These are phyloP conservation scores for Skeletonema grethae DNA, from an alignment of 108 stramenopile genomes.

Conservation along the genomic window DNA sequence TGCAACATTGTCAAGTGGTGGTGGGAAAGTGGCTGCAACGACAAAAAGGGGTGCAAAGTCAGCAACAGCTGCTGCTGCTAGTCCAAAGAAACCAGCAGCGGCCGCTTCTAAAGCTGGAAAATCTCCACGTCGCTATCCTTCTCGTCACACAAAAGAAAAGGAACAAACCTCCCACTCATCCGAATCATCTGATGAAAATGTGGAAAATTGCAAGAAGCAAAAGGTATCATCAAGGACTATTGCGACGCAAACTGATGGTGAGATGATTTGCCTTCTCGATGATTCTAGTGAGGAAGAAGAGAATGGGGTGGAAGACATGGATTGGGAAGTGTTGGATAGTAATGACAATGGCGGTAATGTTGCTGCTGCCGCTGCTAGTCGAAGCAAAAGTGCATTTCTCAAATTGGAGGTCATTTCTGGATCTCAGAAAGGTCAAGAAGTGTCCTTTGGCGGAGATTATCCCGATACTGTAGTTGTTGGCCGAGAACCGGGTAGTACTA, in stretches of 20 bases:
- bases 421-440: conserved; percentile 17
- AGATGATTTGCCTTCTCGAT: neutral
- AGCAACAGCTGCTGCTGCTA: neutral
- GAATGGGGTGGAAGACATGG: conserved; percentile 24
- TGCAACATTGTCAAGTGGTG: neutral
- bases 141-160: neutral
- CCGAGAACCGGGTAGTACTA: conserved; percentile 11
- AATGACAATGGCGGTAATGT: conserved; percentile 18
- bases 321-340: conserved; percentile 33
- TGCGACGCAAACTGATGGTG: conserved; percentile 24
- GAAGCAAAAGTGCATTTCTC: conserved; percentile 21
- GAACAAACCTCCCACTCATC: neutral
- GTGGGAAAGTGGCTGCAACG: neutral
- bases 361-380: neutral
- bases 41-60: neutral
- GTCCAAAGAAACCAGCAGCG: neutral
- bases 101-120: neutral
- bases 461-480: conserved; percentile 29
- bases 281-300: conserved; percentile 18
- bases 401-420: conserved; percentile 32
- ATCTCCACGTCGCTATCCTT: neutral
- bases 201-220: conserved; percentile 14
- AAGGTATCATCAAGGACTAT: conserved; percentile 13
- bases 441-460: conserved; percentile 32
- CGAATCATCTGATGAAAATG: conserved; percentile 6